Evolutionary conservation across 352 stramenopile genomes (phyloP).

Genomic region (Globisporangium spinosum): DNA sequence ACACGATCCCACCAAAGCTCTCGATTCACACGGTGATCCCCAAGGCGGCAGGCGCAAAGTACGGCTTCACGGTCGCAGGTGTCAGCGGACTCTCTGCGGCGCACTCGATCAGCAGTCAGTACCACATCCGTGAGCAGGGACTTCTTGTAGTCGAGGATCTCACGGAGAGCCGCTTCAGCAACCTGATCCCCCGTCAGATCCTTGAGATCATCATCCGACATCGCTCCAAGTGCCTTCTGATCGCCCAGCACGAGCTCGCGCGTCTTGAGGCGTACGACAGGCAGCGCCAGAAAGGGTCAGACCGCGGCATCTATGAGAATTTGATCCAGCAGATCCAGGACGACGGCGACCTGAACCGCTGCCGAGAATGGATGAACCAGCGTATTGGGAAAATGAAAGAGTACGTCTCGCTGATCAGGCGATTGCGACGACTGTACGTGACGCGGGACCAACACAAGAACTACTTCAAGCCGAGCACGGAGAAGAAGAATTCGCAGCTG

Average conservation of each 20-base stretch:
- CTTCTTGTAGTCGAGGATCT: slow-evolving; percentile 81
- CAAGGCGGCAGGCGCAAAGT: slow-evolving; percentile 61
- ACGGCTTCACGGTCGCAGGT: slow-evolving; percentile 45
- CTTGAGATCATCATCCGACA: slow-evolving; percentile 77
- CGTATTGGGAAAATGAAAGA: slow-evolving; percentile 60
- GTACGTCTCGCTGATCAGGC: slow-evolving; percentile 66
- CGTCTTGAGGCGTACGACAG: slow-evolving; percentile 75
- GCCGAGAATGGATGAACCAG: slow-evolving; percentile 83
- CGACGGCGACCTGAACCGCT: slow-evolving; percentile 77
- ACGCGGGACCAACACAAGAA: slow-evolving; percentile 66
- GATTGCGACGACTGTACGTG: slow-evolving; percentile 62
- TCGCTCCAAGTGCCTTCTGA: slow-evolving; percentile 69
- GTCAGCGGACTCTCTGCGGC: slow-evolving; percentile 44
- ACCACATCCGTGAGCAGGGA: slow-evolving; percentile 80
- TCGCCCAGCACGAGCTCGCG: slow-evolving; percentile 71
- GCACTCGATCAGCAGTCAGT: slow-evolving; percentile 80
- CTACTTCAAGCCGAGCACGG: slow-evolving; percentile 85
- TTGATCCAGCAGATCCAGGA: slow-evolving; percentile 88
- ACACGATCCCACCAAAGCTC: slow-evolving; percentile 58
- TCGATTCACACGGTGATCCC: slow-evolving; percentile 78
- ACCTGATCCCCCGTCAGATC: slow-evolving; percentile 79
- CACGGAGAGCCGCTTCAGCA: slow-evolving; percentile 81
- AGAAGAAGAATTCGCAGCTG: slow-evolving; percentile 80
- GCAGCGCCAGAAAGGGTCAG: slow-evolving; percentile 71
- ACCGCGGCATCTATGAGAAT: slow-evolving; percentile 85